Conservation (phyloP, 495 filamentous ascomycete genomes). For the Penicillium verhagenii region DNA sequence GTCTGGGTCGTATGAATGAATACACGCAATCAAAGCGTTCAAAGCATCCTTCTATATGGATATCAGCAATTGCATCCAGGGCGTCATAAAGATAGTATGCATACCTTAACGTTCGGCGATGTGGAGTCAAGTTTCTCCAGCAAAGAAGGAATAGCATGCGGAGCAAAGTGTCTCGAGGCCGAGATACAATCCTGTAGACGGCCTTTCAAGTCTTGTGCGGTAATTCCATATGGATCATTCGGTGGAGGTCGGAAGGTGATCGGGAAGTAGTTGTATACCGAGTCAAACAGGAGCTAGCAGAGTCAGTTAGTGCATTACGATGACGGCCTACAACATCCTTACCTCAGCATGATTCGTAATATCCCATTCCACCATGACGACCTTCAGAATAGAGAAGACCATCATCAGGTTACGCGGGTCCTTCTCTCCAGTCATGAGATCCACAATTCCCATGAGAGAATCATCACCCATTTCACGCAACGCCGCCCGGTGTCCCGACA, state of each 20-base stretch:
- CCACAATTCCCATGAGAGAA: slow-evolving; percentile 62
- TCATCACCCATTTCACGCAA: slow-evolving; percentile 55
- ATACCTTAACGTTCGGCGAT: slow-evolving; percentile 68
- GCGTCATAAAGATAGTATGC: not conserved
- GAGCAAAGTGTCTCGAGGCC: slow-evolving; percentile 65
- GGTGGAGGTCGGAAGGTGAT: slow-evolving; percentile 76
- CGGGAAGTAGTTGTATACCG: slow-evolving; percentile 77
- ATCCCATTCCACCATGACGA: slow-evolving; percentile 73
- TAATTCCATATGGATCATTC: slow-evolving; percentile 73
- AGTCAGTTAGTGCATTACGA: slow-evolving; percentile 23
- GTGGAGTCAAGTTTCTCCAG: slow-evolving; percentile 77
- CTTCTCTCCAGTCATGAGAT: slow-evolving; percentile 73
- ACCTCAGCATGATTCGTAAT: slow-evolving; percentile 63
- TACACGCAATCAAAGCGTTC: slow-evolving; percentile 62
- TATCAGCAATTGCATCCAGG: slow-evolving; percentile 27
- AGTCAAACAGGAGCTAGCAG: slow-evolving; percentile 61
- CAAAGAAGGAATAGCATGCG: slow-evolving; percentile 65
- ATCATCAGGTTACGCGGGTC: slow-evolving; percentile 78
- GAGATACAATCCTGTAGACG: slow-evolving; percentile 70
- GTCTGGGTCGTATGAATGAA: slow-evolving; percentile 57
- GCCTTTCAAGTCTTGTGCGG: slow-evolving; percentile 68
- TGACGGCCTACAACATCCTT: slow-evolving; percentile 13
- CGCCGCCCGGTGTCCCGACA: slow-evolving; percentile 60
- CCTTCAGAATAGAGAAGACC: slow-evolving; percentile 70
- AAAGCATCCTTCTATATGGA: slow-evolving; percentile 62